These are phyloP conservation scores for Pythium guiyangense DNA, from an alignment of 352 stramenopile species.

Conservation along the genomic window DNA sequence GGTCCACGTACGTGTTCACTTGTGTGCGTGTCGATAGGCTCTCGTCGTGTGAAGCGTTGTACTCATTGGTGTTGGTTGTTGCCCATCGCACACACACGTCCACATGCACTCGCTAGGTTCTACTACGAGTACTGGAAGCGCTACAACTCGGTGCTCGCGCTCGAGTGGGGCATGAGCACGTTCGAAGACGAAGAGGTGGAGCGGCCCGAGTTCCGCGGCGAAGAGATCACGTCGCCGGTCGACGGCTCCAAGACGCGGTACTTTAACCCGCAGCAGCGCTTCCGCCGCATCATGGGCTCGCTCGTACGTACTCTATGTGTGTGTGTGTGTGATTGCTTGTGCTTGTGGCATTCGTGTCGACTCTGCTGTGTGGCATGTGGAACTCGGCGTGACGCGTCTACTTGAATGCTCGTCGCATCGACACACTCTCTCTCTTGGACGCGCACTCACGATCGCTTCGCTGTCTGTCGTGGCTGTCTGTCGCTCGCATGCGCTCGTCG, in stretches of 20 bases:
- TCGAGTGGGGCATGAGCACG: constrained; percentile 71
- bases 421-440: neutral
- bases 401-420: neutral
- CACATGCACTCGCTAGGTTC: constrained; percentile 19
- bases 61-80: neutral
- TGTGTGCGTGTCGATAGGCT: neutral
- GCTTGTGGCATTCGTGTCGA: too few relatives aligned
- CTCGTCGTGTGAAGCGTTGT: neutral
- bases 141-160: constrained; percentile 57
- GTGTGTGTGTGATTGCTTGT: neutral
- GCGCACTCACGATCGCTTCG: too few relatives aligned
- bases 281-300: constrained; percentile 64
- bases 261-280: constrained; percentile 60
- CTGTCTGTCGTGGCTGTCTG: neutral
- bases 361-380: too few relatives aligned
- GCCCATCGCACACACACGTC: too few relatives aligned
- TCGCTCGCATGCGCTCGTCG: neutral
- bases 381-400: neutral
- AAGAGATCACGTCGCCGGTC: constrained; percentile 65
- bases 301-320: constrained; percentile 26
- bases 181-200: constrained; percentile 75
- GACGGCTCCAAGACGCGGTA: constrained; percentile 75
- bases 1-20: constrained; percentile 41
- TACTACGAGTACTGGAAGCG: constrained; percentile 86
- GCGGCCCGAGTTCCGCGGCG: constrained; percentile 65